A percentile compares a stretch with the other conserved stretches of the same genome.
These are phyloP conservation scores for Kodamaea ohmeri DNA, from an alignment of 1,139 yeast genomes.

Conservation along the genomic window DNA sequence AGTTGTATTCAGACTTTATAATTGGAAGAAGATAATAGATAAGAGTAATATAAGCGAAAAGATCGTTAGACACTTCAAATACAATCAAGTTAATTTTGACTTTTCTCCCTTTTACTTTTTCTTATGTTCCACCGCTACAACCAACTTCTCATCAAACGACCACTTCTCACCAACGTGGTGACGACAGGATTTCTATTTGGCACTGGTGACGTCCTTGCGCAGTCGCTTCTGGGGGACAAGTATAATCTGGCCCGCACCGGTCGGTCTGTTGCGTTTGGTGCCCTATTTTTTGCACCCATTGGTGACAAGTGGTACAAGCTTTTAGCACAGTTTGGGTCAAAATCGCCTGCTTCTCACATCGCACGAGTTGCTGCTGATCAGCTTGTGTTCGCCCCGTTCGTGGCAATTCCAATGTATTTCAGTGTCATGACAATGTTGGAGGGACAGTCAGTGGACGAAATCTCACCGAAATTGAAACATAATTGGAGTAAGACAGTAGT, in stretches of 20 bases:
- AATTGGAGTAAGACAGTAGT: constrained; percentile 61
- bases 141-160: constrained; percentile 29
- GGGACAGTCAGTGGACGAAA: constrained; percentile 20
- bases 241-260: constrained; percentile 33
- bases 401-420: constrained; percentile 66
- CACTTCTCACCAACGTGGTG: constrained; percentile 36
- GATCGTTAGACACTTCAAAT: too few species aligned
- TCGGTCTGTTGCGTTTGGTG: constrained; percentile 38
- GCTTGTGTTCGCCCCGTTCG: constrained; percentile 69
- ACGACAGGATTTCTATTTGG: constrained; percentile 44
- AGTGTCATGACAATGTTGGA: constrained; percentile 67
- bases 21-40: too few species aligned
- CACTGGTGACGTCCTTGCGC: constrained; percentile 43
- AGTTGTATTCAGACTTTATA: too few species aligned
- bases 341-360: constrained; percentile 14
- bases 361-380: constrained; percentile 70
- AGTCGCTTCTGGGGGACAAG: constrained; percentile 24
- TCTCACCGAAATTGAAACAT: constrained; percentile 35
- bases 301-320: constrained; percentile 43
- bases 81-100: background rate
- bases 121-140: constrained; percentile 26
- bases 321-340: constrained; percentile 17
- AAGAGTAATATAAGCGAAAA: too few species aligned
- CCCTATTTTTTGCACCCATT: constrained; percentile 41
- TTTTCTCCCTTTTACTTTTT: background rate